phyloP scores from a whole-genome alignment of 805 yeast genomes.

The Cyberlindnera samutprakarnensis region DNA sequence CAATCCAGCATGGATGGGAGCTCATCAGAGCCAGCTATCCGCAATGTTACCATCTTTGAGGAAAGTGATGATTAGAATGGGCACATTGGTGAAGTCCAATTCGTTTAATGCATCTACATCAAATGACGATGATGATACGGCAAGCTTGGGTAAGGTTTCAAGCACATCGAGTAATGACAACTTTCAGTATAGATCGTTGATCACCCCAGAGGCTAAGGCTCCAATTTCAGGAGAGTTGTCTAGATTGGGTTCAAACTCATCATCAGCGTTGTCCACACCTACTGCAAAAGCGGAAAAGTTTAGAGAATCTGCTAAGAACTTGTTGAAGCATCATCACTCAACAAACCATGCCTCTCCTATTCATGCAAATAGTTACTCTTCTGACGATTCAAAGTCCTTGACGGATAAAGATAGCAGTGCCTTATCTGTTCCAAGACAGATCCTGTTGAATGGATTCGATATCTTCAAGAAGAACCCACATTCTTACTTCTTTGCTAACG shows the following conservation, averaged over 20 bases:
- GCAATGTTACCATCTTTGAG: slow-evolving; percentile 26
- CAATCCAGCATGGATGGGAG: slow-evolving; percentile 21
- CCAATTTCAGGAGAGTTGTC: slow-evolving; percentile 3
- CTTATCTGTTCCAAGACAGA: slow-evolving; percentile 17
- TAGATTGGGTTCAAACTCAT: slow-evolving; percentile 12
- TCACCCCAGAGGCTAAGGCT: slow-evolving; percentile 3
- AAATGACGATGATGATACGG: slow-evolving; percentile 15
- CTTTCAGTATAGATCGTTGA: slow-evolving; percentile 5
- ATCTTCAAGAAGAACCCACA: slow-evolving; percentile 28
- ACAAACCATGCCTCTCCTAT: slow-evolving; percentile 11
- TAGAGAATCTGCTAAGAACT: slow-evolving; percentile 18
- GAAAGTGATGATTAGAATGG: slow-evolving; percentile 18
- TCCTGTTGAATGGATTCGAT: slow-evolving; percentile 24
- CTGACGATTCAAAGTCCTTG: slow-evolving; percentile 12
- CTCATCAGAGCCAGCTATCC: slow-evolving; percentile 20
- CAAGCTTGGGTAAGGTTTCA: slow-evolving; percentile 14
- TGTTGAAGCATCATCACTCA: slow-evolving; percentile 19
- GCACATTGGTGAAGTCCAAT: slow-evolving; percentile 13
- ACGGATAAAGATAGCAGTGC: slow-evolving; percentile 10
- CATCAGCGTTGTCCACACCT: slow-evolving; percentile 12
- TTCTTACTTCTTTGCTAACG: slow-evolving; percentile 18
- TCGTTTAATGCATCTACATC: slow-evolving; percentile 10
- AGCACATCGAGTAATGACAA: slow-evolving; percentile 13
- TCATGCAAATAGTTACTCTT: not conserved
- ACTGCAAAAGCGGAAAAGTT: slow-evolving; percentile 20